Conservation (phyloP, 345 rosid species). For the Salix udensis region DNA sequence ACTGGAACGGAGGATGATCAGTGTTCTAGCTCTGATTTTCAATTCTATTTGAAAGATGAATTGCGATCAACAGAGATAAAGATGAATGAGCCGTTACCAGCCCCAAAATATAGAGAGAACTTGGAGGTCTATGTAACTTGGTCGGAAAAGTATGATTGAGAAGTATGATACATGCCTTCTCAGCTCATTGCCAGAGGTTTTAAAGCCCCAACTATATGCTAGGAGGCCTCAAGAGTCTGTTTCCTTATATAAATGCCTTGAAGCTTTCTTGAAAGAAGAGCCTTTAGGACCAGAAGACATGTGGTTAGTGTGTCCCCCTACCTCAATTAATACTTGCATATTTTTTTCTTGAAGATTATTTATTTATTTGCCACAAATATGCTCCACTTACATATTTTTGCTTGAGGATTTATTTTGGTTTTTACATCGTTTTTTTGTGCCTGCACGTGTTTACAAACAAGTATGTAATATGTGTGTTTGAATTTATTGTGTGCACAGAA, state of each 20-base stretch:
- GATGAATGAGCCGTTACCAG: slow-evolving; percentile 10
- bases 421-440: background rate
- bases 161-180: slow-evolving; percentile 25
- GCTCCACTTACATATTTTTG: background rate
- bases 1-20: slow-evolving; percentile 32
- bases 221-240: slow-evolving; percentile 20
- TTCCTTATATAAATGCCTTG: slow-evolving; percentile 28
- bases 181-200: slow-evolving; percentile 18
- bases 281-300: slow-evolving; percentile 31
- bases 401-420: background rate
- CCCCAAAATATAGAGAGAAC: background rate
- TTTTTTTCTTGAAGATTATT: background rate
- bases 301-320: slow-evolving; percentile 21
- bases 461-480: background rate
- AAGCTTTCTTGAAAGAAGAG: slow-evolving; percentile 28
- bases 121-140: slow-evolving; percentile 12
- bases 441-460: background rate
- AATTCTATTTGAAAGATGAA: slow-evolving; percentile 22
- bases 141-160: slow-evolving; percentile 13
- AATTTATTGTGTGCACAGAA: background rate
- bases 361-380: background rate
- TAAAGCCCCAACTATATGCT: slow-evolving; percentile 6
- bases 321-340: background rate
- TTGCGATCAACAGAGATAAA: slow-evolving; percentile 2
- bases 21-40: slow-evolving; percentile 29